phyloP scores from a whole-genome alignment of 768 basidiomycete species.

The Xerocomus brunneocitrinus region DNA sequence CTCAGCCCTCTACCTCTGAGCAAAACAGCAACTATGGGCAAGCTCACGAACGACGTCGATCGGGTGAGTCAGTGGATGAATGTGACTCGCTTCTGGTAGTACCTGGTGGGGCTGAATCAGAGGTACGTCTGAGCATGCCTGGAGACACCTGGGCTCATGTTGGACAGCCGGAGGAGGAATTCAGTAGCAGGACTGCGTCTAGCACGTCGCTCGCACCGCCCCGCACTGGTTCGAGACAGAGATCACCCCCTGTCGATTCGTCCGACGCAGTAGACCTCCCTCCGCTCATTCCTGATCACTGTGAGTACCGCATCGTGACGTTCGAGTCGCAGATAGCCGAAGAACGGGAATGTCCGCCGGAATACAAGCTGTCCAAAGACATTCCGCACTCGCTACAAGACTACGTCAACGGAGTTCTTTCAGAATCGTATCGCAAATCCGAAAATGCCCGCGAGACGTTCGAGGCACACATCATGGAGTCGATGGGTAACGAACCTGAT shows the following conservation, averaged over 20 bases:
- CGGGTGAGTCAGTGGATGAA: slow-evolving; percentile 14
- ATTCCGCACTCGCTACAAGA: slow-evolving; percentile 66
- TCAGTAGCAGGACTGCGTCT: slow-evolving; percentile 16
- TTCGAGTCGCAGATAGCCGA: slow-evolving; percentile 20
- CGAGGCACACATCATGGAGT: slow-evolving; percentile 60
- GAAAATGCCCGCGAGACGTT: slow-evolving; percentile 51
- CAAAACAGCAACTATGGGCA: background rate
- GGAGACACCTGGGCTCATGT: slow-evolving; percentile 1
- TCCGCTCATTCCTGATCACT: background rate
- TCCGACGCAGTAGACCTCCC: background rate
- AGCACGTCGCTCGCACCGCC: slow-evolving; percentile 8
- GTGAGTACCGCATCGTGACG: slow-evolving; percentile 16
- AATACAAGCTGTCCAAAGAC: slow-evolving; percentile 38
- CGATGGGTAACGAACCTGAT: slow-evolving; percentile 59
- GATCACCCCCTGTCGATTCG: background rate
- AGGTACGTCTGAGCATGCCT: background rate
- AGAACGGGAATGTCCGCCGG: slow-evolving; percentile 17
- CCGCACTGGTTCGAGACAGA: background rate
- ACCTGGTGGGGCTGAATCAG: background rate
- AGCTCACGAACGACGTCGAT: background rate
- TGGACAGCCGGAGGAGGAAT: slow-evolving; percentile 5
- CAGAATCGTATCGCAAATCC: slow-evolving; percentile 36
- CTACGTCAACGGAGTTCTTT: slow-evolving; percentile 50
- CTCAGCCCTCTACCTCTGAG: background rate
- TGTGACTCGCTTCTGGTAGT: slow-evolving; percentile 10